phyloP scores from a whole-genome alignment of 2,329 filamentous ascomycete genomes.

The Septoria petroselini region DNA sequence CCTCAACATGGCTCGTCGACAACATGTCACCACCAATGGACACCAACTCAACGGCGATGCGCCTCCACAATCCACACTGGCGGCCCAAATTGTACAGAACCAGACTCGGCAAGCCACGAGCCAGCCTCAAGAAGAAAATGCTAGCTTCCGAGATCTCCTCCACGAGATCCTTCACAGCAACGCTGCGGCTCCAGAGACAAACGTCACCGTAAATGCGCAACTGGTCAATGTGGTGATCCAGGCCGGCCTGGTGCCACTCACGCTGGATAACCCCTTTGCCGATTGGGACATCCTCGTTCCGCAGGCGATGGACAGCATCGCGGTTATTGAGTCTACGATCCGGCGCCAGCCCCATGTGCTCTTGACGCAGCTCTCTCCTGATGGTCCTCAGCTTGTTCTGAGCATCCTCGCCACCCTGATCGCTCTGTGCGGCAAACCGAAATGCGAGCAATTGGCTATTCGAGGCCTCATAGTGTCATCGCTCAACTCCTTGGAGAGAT shows the following conservation, averaged over 20 bases:
- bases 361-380: constrained; percentile 36
- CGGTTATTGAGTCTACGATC: constrained; percentile 72
- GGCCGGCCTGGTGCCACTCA: constrained; percentile 69
- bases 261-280: constrained; percentile 66
- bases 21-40: constrained; percentile 11
- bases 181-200: constrained; percentile 56
- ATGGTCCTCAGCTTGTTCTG: constrained; percentile 51
- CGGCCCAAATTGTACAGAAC: constrained; percentile 81
- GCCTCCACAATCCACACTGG: constrained; percentile 72
- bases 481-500: constrained; percentile 39
- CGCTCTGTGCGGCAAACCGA: constrained; percentile 45
- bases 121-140: constrained; percentile 43
- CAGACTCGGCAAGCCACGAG: constrained; percentile 55
- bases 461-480: constrained; percentile 41
- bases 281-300: constrained; percentile 53
- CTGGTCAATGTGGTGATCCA: constrained; percentile 80
- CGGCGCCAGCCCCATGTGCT: constrained; percentile 71
- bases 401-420: constrained; percentile 56
- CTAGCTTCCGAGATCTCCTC: constrained; percentile 72
- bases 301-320: constrained; percentile 68
- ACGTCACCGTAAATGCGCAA: constrained; percentile 75
- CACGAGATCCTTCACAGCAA: constrained; percentile 56
- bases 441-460: constrained; percentile 43
- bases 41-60: constrained; percentile 31
- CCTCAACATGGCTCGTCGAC: constrained; percentile 41